Evolutionary conservation across 2,329 filamentous ascomycete species (phyloP), one percentile per base, ranked within the genome.

Genomic region (Aspergillus nomiae): DNA sequence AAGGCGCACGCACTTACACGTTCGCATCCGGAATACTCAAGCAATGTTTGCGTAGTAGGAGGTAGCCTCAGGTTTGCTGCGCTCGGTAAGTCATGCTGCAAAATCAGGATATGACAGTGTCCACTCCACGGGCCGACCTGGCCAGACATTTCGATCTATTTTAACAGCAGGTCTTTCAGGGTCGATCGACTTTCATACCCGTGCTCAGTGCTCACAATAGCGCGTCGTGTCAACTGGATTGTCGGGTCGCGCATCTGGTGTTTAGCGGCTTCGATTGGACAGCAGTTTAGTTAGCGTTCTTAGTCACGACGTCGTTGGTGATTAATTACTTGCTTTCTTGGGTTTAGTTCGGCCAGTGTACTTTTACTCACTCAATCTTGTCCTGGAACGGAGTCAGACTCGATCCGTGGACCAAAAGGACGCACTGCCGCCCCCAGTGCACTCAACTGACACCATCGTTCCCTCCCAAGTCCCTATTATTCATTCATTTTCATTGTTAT

Each of bases 171-270:
- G 30, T 21, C 32, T 45, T 45, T 55, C 34, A 34, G 58, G 48
- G 48, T 41, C 45, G 21, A 21, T 32, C 26, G 19, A 58, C n/a
- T 36, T 36, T 58, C 43, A 58, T 58, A 58, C 34, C 38, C 43
- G 19, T 53, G 50, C 26, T 41, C 28, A 45, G 19, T 53, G 50
- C 26, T 41, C 28, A 45, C 28, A 45, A 65, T 63, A 63, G 65
- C 65, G 66, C 62, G 61, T 67, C 65, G 63, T 68, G 66, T 63
- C 66, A 66, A 65, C 58, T 64, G 53, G 50, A 65, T 61, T 62
- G 62, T 58, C 58, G 64, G 62, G 62, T 66, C 66, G 64, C 64
- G 64, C 62, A 63, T 58, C 28, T 53, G 54, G 24, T 48, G 54
- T 28, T 57, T 16, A 32, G 50, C 21, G 12, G 38, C 30, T 54